Evolutionary conservation across 2,329 filamentous ascomycete species (phyloP).

Genomic region (Alternaria ethzedia): DNA sequence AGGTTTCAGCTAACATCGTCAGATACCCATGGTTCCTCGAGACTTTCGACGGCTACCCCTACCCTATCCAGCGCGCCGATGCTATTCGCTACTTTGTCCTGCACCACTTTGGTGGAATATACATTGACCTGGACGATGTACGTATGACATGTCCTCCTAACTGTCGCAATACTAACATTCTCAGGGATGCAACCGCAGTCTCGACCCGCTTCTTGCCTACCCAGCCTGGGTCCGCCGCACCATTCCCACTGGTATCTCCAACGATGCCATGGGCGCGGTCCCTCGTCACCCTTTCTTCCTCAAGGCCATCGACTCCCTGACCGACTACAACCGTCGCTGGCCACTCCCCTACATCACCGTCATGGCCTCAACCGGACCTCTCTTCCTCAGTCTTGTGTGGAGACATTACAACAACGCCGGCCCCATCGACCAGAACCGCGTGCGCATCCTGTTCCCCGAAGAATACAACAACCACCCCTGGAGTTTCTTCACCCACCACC

Average conservation of each 20-base stretch:
- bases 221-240: slow-evolving; percentile 75
- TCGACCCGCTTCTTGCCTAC: slow-evolving; percentile 72
- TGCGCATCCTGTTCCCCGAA: slow-evolving; percentile 72
- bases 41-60: slow-evolving; percentile 75
- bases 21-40: slow-evolving; percentile 77
- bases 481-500: slow-evolving; percentile 74
- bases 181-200: slow-evolving; percentile 70
- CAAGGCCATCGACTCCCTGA: slow-evolving; percentile 70
- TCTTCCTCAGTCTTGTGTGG: slow-evolving; percentile 79
- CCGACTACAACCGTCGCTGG: slow-evolving; percentile 73
- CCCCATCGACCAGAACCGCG: slow-evolving; percentile 58
- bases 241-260: slow-evolving; percentile 77
- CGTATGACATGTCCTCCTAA: slow-evolving; percentile 20
- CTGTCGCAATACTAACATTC: slow-evolving; percentile 6
- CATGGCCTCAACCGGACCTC: slow-evolving; percentile 78
- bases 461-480: slow-evolving; percentile 72
- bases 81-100: slow-evolving; percentile 81
- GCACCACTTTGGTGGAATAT: slow-evolving; percentile 77
- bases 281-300: slow-evolving; percentile 78
- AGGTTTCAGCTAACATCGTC: slow-evolving; percentile 14
- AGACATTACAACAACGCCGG: slow-evolving; percentile 70
- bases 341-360: slow-evolving; percentile 75
- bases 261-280: slow-evolving; percentile 78
- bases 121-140: slow-evolving; percentile 79
- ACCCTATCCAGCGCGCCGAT: slow-evolving; percentile 79